phyloP scores from a whole-genome alignment of 2,329 filamentous ascomycete genomes.

The Macroventuria anomochaeta region DNA sequence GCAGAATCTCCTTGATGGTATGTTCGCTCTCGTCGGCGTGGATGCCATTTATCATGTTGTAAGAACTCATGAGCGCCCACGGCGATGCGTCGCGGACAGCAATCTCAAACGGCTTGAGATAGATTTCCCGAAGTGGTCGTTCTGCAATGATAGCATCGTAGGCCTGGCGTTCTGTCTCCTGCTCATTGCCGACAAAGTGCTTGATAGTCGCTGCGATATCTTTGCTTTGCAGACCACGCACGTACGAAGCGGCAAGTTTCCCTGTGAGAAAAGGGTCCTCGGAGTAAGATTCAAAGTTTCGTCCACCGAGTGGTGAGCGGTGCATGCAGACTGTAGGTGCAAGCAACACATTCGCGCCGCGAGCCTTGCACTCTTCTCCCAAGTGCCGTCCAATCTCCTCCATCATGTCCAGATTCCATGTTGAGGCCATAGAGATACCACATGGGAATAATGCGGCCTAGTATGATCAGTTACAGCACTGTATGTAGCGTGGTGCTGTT shows the following conservation, averaged over 20 bases:
- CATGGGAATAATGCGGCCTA: constrained; percentile 80
- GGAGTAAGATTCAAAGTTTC: constrained; percentile 86
- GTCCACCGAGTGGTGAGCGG: constrained; percentile 79
- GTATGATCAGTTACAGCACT: constrained; percentile 20
- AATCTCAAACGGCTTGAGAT: constrained; percentile 78
- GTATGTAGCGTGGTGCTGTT: neutral
- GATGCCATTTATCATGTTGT: constrained; percentile 70
- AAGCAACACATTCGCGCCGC: constrained; percentile 75
- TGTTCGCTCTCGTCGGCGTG: constrained; percentile 50
- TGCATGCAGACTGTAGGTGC: constrained; percentile 84
- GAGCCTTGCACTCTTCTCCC: constrained; percentile 73
- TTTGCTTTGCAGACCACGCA: constrained; percentile 74
- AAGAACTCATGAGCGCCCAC: constrained; percentile 73
- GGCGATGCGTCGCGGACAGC: constrained; percentile 70
- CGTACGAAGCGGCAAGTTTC: constrained; percentile 73
- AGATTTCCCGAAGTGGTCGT: constrained; percentile 70
- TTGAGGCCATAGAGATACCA: constrained; percentile 77
- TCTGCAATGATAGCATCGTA: constrained; percentile 70
- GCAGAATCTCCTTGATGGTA: constrained; percentile 52
- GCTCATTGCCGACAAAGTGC: constrained; percentile 77
- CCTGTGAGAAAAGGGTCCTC: constrained; percentile 82
- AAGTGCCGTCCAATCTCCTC: constrained; percentile 73
- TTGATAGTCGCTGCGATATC: constrained; percentile 81
- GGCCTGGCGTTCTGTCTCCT: constrained; percentile 71
- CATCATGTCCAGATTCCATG: constrained; percentile 76